Conservation (phyloP, 805 yeast genomes). For the Henningerozyma blattae region DNA sequence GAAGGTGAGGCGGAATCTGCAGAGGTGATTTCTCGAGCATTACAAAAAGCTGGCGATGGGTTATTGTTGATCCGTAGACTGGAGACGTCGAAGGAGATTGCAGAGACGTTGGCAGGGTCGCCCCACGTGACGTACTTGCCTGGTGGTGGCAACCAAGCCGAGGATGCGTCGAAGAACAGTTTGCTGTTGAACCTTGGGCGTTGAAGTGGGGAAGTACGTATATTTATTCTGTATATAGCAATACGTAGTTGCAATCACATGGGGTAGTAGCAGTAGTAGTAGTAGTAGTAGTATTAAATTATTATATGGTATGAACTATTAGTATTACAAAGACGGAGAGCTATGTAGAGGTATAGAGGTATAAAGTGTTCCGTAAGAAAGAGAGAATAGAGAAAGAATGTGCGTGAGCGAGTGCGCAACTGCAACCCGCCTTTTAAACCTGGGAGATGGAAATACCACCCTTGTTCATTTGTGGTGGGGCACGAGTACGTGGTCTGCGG, state of each 20-base stretch:
- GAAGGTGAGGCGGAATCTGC: conserved; percentile 99
- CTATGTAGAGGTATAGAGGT: neutral
- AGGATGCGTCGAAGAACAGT: conserved; percentile 34
- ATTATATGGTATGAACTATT: neutral
- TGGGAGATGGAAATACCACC: conserved; percentile 43
- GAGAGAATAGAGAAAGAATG: neutral
- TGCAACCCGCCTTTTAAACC: conserved; percentile 45
- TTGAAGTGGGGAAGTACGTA: conserved; percentile 26
- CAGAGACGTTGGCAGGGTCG: conserved; percentile 70
- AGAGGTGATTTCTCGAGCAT: conserved; percentile 84
- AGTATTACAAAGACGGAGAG: neutral
- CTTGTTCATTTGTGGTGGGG: conserved; percentile 33
- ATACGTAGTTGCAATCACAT: too few species aligned
- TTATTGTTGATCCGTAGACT: conserved; percentile 84
- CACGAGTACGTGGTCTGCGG: conserved; percentile 18
- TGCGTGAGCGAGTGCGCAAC: neutral
- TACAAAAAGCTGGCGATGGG: conserved; percentile 93
- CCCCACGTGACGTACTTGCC: conserved; percentile 88
- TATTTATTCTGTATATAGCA: too few species aligned
- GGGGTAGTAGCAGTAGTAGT: neutral
- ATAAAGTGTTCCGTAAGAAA: neutral
- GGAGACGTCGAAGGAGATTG: conserved; percentile 95
- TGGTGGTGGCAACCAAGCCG: conserved; percentile 26
- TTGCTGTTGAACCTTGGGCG: conserved; percentile 61
- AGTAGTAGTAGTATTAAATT: too few species aligned